Conservation (phyloP, 2,329 filamentous ascomycete species). For the Pestalotiopsis sp. region DNA sequence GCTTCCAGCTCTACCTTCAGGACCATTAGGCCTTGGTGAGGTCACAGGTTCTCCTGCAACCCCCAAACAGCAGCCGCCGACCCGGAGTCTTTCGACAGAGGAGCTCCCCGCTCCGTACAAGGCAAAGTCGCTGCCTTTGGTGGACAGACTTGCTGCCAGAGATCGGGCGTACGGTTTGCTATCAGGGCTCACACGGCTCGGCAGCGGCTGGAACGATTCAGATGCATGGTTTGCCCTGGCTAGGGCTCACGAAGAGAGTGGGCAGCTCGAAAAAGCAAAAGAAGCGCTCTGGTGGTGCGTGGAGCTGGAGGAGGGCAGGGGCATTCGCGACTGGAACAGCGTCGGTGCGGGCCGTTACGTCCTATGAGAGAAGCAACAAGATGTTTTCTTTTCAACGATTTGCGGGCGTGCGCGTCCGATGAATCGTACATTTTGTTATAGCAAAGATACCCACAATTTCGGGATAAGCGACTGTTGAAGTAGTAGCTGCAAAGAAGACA, state of each 20-base stretch:
- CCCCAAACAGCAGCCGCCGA: slow-evolving; percentile 16
- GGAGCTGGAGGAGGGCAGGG: slow-evolving; percentile 84
- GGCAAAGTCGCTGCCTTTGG: slow-evolving; percentile 66
- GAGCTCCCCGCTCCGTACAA: slow-evolving; percentile 55
- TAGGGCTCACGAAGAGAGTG: slow-evolving; percentile 84
- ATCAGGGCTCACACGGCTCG: slow-evolving; percentile 80
- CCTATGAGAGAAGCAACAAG: slow-evolving; percentile 40
- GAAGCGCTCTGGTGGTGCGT: slow-evolving; percentile 98
- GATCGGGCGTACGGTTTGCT: slow-evolving; percentile 88
- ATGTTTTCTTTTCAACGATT: neutral
- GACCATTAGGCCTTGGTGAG: slow-evolving; percentile 49
- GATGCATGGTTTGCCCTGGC: slow-evolving; percentile 94
- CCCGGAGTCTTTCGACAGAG: slow-evolving; percentile 32
- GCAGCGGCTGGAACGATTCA: slow-evolving; percentile 84
- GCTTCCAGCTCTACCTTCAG: slow-evolving; percentile 38
- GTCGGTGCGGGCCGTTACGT: slow-evolving; percentile 71
- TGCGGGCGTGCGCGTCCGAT: too few species aligned
- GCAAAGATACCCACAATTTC: neutral
- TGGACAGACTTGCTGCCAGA: slow-evolving; percentile 84
- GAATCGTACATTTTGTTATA: neutral
- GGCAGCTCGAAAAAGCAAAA: slow-evolving; percentile 84
- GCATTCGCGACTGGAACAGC: slow-evolving; percentile 77
- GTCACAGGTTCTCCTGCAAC: slow-evolving; percentile 14
- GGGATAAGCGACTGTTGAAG: neutral
- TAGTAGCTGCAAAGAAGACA: neutral